phyloP scores from a whole-genome alignment of 495 filamentous ascomycete species.

The Wilcoxina mikolae region DNA sequence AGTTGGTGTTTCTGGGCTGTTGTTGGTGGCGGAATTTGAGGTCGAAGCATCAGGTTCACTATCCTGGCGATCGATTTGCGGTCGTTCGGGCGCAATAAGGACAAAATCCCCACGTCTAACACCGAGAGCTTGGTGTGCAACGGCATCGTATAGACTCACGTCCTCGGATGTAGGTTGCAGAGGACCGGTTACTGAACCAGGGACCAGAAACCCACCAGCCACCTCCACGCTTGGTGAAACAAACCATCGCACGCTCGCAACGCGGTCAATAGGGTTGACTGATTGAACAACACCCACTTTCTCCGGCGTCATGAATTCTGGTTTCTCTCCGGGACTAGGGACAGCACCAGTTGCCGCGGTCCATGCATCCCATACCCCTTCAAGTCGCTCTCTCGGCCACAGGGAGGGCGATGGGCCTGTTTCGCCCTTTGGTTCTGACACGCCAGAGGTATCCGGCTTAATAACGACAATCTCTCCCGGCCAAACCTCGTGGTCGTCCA shows the following conservation, averaged over 20 bases:
- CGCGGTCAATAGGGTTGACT: conserved; percentile 39
- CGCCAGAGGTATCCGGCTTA: conserved; percentile 28
- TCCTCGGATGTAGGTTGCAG: conserved; percentile 34
- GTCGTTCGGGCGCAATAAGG: conserved; percentile 30
- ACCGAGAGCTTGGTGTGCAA: conserved; percentile 33
- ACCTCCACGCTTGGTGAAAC: conserved; percentile 33
- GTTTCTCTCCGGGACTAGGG: conserved; percentile 1
- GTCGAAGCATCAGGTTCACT: too few species aligned
- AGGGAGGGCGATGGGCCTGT: background rate
- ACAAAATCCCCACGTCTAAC: conserved; percentile 38
- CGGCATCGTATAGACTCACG: conserved; percentile 45
- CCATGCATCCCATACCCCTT: conserved; percentile 13
- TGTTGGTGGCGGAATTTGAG: background rate
- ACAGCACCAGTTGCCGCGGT: conserved; percentile 4
- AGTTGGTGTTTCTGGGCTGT: background rate
- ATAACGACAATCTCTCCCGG: conserved; percentile 45
- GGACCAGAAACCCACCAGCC: conserved; percentile 26
- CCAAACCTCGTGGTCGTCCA: conserved; percentile 43
- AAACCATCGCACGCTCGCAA: conserved; percentile 45
- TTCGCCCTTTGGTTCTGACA: background rate
- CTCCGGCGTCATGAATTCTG: conserved; percentile 25
- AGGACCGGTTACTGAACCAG: conserved; percentile 32
- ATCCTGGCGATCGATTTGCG: too few species aligned
- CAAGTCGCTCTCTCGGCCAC: conserved; percentile 9
- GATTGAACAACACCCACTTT: conserved; percentile 46